Percentiles rank a stretch among this genome's conserved stretches.
Evolutionary conservation across 495 filamentous ascomycete genomes (phyloP).

Genomic region (Neurospora sp.): DNA sequence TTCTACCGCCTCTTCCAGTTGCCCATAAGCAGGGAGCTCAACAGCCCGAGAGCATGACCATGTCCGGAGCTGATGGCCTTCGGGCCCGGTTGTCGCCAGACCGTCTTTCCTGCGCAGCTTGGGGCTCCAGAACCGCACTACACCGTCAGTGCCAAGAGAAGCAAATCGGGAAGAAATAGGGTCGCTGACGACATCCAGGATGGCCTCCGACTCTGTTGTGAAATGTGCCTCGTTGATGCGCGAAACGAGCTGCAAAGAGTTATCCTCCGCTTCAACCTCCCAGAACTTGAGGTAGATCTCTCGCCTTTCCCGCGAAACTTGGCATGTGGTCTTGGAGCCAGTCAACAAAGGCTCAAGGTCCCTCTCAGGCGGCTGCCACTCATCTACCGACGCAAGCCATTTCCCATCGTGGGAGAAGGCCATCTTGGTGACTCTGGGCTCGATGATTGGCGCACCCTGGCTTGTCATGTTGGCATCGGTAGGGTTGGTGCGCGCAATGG

Average conservation of each 20-base stretch:
- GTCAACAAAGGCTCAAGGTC: conserved; percentile 46
- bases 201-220: conserved; percentile 35
- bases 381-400: conserved; percentile 88
- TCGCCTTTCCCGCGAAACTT: conserved; percentile 38
- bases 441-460: conserved; percentile 52
- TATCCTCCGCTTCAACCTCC: conserved; percentile 55
- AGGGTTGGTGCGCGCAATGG: conserved; percentile 74
- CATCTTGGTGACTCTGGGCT: conserved; percentile 66
- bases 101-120: conserved; percentile 54
- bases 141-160: conserved; percentile 70
- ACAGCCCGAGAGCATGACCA: conserved; percentile 64
- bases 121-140: conserved; percentile 69
- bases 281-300: conserved; percentile 90
- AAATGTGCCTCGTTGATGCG: conserved; percentile 78
- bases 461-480: conserved; percentile 68
- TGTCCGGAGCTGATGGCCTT: conserved; percentile 45
- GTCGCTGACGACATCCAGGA: conserved; percentile 62
- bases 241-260: conserved; percentile 62
- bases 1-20: conserved; percentile 23
- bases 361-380: conserved; percentile 64
- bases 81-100: conserved; percentile 41
- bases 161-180: conserved; percentile 60
- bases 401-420: conserved; percentile 65
- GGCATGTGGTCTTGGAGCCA: conserved; percentile 22
- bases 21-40: conserved; percentile 37